A percentile compares a stretch with the other conserved stretches of the same genome.
Evolutionary conservation across 2,329 filamentous ascomycete species (phyloP).

Genomic region (Talaromyces sp.): DNA sequence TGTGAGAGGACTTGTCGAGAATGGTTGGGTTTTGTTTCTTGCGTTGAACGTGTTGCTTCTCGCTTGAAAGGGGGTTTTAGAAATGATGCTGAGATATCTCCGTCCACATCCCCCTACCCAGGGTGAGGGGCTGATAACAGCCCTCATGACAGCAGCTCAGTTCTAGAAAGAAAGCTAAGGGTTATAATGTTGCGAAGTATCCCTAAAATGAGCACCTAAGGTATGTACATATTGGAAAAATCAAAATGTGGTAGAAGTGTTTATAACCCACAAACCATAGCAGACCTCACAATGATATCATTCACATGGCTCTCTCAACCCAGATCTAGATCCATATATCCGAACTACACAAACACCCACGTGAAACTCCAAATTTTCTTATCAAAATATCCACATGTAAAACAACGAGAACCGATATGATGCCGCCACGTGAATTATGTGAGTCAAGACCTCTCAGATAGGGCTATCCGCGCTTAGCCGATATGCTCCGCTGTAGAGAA

Average conservation of each 20-base stretch:
- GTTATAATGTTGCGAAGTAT: not conserved
- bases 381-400: not conserved
- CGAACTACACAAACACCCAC: not conserved
- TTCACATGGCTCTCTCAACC: not conserved
- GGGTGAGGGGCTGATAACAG: not conserved
- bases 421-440: not conserved
- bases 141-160: not conserved
- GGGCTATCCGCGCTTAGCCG: not conserved
- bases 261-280: not conserved
- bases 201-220: no score
- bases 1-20: not conserved
- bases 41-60: no score
- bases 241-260: not conserved
- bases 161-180: no score
- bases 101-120: not conserved
- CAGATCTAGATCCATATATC: not conserved
- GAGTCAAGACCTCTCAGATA: not conserved
- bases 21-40: not conserved
- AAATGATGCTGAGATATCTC: not conserved
- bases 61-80: no score
- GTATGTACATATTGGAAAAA: no score
- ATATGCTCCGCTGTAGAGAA: not conserved
- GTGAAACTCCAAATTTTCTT: not conserved
- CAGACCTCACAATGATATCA: constrained; percentile 19
- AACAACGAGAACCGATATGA: not conserved